A percentile compares a stretch with the other conserved stretches of the same genome.
Evolutionary conservation across 2,329 filamentous ascomycete species (phyloP).

Genomic region (Onygena corvina): DNA sequence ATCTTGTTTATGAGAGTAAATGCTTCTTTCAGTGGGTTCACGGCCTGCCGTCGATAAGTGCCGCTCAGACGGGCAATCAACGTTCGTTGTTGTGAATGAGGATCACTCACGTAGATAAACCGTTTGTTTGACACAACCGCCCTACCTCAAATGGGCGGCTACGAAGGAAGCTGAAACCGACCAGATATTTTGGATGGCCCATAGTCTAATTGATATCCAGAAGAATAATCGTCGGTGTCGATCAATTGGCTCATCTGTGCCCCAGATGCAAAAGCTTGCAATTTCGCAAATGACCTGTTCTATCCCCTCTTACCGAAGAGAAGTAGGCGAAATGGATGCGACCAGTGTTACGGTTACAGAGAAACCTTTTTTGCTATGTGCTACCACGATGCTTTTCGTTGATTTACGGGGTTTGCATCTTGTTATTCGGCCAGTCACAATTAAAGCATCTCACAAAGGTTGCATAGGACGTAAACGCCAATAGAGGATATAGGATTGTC

Average conservation of each 20-base stretch:
- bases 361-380: no score
- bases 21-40: no score
- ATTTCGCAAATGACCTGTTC: not conserved
- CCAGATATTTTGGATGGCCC: no score
- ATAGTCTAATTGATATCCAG: not conserved
- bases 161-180: no score
- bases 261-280: not conserved
- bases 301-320: not conserved
- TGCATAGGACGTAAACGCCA: not conserved
- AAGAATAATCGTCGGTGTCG: not conserved
- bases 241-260: not conserved
- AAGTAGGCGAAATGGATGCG: not conserved
- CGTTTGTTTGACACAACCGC: no score
- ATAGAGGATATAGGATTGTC: conserved; percentile 9
- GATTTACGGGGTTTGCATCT: not conserved
- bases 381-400: no score
- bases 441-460: not conserved
- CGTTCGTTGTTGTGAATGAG: no score
- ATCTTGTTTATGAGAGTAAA: not conserved
- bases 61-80: no score
- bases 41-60: no score
- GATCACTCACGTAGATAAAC: no score
- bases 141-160: no score
- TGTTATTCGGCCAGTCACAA: not conserved
- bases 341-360: not conserved